These are phyloP conservation scores for Acanthamoeba rhysodes DNA, from an alignment of 208 protist genomes.

Conservation along the genomic window DNA sequence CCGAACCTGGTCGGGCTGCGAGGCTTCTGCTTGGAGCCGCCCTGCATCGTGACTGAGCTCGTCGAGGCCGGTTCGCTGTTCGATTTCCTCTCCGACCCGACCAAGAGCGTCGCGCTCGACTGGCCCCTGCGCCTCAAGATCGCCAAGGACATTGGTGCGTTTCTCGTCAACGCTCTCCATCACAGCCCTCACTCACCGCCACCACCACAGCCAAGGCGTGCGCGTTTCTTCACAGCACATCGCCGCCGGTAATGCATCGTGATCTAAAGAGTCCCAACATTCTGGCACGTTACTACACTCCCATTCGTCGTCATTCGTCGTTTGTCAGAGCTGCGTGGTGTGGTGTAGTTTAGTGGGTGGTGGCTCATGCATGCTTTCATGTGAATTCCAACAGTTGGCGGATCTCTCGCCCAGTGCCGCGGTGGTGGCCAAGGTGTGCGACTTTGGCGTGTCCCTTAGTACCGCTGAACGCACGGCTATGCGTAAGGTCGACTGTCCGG, in stretches of 20 bases:
- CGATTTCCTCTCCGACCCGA: background rate
- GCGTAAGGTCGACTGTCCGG: constrained; percentile 39
- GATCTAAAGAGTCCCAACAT: constrained; percentile 49
- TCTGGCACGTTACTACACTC: background rate
- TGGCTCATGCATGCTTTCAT: no score
- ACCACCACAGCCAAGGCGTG: constrained; percentile 32
- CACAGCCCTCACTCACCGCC: no score
- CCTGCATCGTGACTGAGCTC: constrained; percentile 56
- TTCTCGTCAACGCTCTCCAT: no score
- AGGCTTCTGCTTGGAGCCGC: constrained; percentile 39
- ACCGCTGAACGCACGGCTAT: background rate
- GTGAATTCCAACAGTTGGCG: background rate
- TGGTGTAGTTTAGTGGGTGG: no score
- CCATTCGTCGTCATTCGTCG: no score
- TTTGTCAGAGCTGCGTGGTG: no score
- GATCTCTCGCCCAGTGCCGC: no score
- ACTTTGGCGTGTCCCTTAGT: constrained; percentile 60
- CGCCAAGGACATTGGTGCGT: constrained; percentile 38
- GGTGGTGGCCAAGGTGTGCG: constrained; percentile 17
- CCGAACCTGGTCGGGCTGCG: background rate
- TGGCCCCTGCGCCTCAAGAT: constrained; percentile 56
- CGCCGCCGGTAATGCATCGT: constrained; percentile 7
- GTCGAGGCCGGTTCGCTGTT: background rate
- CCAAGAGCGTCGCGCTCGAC: background rate
- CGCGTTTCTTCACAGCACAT: background rate